Conservation (phyloP, 352 stramenopile genomes). For the Pythium myriotylum region DNA sequence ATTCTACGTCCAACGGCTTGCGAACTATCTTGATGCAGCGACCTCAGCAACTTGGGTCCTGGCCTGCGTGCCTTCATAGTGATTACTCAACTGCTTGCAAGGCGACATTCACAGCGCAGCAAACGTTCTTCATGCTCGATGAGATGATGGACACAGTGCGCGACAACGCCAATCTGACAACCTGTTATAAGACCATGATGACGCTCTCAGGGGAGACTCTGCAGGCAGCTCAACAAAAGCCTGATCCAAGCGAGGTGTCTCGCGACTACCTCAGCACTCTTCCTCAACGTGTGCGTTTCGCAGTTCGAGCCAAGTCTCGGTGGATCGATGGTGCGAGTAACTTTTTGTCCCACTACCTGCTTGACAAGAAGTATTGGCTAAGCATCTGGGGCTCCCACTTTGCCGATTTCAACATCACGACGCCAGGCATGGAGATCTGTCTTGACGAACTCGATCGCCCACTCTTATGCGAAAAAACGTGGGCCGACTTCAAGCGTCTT, state of each 20-base stretch:
- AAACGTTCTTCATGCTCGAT: conserved; percentile 29
- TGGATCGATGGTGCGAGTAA: conserved; percentile 31
- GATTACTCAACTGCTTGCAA: conserved; percentile 15
- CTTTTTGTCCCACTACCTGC: conserved; percentile 30
- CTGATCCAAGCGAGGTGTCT: conserved; percentile 8
- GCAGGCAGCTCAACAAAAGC: conserved; percentile 2
- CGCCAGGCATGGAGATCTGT: conserved; percentile 28
- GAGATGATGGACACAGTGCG: conserved; percentile 24
- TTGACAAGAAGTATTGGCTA: conserved; percentile 34
- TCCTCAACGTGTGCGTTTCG: conserved; percentile 32
- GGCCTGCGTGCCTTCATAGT: conserved; percentile 18
- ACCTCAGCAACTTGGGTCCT: conserved; percentile 9
- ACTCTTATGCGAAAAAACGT: conserved; percentile 34
- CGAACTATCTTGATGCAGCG: conserved; percentile 24
- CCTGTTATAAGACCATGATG: conserved; percentile 33
- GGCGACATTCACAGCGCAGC: conserved; percentile 4
- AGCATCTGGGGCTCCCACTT: conserved; percentile 31
- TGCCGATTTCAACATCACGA: conserved; percentile 26
- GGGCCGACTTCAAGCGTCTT: conserved; percentile 32
- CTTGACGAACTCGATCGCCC: conserved; percentile 31
- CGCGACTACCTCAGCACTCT: conserved; percentile 27
- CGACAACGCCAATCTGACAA: conserved; percentile 26
- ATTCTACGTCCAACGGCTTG: conserved; percentile 26
- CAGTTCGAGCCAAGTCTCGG: conserved; percentile 28
- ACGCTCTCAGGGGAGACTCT: conserved; percentile 13